Conservation (phyloP, 2,329 filamentous ascomycete genomes). For the Cordyceps javanica region DNA sequence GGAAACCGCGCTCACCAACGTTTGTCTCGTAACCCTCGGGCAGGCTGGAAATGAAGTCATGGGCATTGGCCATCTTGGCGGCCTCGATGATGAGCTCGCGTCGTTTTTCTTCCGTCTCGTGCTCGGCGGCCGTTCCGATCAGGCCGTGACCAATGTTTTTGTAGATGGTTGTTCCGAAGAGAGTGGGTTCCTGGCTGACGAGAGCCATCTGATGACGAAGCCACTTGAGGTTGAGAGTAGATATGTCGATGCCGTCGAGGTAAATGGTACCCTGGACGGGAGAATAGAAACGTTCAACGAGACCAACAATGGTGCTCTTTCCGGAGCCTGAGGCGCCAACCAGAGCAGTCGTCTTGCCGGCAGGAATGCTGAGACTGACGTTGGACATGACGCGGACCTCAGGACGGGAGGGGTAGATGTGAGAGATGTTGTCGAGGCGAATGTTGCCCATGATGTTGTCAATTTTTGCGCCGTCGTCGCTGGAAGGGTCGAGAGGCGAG, state of each 20-base stretch:
- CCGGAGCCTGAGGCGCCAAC: conserved; percentile 93
- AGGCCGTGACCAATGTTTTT: conserved; percentile 88
- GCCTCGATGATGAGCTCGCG: conserved; percentile 69
- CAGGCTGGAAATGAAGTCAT: conserved; percentile 78
- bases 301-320: conserved; percentile 88
- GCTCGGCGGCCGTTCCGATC: conserved; percentile 73
- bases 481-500: conserved; percentile 76
- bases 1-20: conserved; percentile 90
- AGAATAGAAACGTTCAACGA: conserved; percentile 91
- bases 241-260: conserved; percentile 78
- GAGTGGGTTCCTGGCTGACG: conserved; percentile 86
- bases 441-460: conserved; percentile 70
- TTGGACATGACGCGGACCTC: conserved; percentile 85
- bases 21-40: conserved; percentile 90
- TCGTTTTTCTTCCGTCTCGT: conserved; percentile 59
- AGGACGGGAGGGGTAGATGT: conserved; percentile 90
- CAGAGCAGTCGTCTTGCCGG: conserved; percentile 86
- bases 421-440: conserved; percentile 74
- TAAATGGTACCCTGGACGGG: conserved; percentile 74
- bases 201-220: conserved; percentile 86
- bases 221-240: conserved; percentile 80
- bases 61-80: conserved; percentile 85
- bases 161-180: conserved; percentile 85
- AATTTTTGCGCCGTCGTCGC: conserved; percentile 63
- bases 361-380: conserved; percentile 72